phyloP scores from a whole-genome alignment of 495 filamentous ascomycete species.

The Tuber indicum region DNA sequence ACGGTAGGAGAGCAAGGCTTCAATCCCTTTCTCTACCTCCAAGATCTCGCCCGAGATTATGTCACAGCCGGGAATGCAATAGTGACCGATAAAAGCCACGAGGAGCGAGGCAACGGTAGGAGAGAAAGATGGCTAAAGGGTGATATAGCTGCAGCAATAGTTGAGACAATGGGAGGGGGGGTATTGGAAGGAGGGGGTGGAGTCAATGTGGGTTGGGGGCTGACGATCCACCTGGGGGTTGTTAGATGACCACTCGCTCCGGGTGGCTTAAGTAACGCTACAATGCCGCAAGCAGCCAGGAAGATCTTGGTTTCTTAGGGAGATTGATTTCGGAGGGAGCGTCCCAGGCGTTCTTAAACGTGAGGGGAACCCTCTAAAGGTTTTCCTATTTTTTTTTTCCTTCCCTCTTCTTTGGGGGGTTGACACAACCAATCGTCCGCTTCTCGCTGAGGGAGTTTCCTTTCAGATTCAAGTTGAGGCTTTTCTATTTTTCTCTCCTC shows the following conservation, averaged over 20 bases:
- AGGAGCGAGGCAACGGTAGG: not conserved
- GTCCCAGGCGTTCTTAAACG: not conserved
- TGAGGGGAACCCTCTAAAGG: slow-evolving; percentile 9
- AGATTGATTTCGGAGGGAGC: slow-evolving; percentile 5
- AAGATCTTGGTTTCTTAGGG: slow-evolving; percentile 11
- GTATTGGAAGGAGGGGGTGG: not conserved
- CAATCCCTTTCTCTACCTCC: slow-evolving; percentile 33
- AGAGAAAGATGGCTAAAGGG: not conserved
- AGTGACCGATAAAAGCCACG: not conserved
- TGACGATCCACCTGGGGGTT: not conserved
- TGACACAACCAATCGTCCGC: not conserved
- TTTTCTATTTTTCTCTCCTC: not conserved
- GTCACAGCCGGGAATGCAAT: not conserved
- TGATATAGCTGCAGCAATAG: not conserved
- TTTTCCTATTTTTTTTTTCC: slow-evolving; percentile 3
- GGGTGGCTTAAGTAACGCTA: not conserved
- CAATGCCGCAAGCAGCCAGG: slow-evolving; percentile 29
- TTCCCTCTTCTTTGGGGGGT: not conserved
- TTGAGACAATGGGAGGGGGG: not conserved
- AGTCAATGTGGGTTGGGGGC: not conserved
- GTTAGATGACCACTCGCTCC: not conserved
- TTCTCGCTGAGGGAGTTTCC: not conserved
- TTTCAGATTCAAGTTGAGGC: not conserved
- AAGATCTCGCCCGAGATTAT: slow-evolving; percentile 2
- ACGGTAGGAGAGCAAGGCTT: slow-evolving; percentile 29